These are phyloP conservation scores for Fragilaria radians DNA, from an alignment of 108 stramenopile genomes.

Conservation along the genomic window DNA sequence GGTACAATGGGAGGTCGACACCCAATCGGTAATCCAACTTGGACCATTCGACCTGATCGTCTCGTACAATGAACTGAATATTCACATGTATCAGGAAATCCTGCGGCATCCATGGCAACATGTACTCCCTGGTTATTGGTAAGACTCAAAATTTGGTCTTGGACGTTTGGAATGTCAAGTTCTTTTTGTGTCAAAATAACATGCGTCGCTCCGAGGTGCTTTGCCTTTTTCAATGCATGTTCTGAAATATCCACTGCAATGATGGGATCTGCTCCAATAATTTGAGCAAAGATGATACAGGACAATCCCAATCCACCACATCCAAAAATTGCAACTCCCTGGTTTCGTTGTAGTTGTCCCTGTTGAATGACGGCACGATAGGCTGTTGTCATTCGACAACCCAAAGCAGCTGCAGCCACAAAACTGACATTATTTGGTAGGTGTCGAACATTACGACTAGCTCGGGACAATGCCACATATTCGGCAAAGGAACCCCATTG, in stretches of 20 bases:
- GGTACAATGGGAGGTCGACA: slow-evolving; percentile 35
- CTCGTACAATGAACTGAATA: slow-evolving; percentile 48
- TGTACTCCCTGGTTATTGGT: slow-evolving; percentile 47
- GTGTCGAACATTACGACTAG: slow-evolving; percentile 47
- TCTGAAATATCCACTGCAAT: slow-evolving; percentile 66
- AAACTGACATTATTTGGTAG: slow-evolving; percentile 54
- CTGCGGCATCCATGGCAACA: slow-evolving; percentile 67
- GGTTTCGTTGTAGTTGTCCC: slow-evolving; percentile 25
- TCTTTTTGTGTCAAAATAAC: slow-evolving; percentile 7
- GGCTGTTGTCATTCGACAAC: slow-evolving; percentile 78
- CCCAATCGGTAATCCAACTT: slow-evolving; percentile 71
- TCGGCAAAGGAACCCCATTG: slow-evolving; percentile 65
- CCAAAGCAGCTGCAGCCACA: slow-evolving; percentile 72
- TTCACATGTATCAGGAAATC: slow-evolving; percentile 58
- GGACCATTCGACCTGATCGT: slow-evolving; percentile 57
- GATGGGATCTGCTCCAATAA: slow-evolving; percentile 26
- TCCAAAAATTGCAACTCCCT: slow-evolving; percentile 47
- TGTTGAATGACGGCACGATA: slow-evolving; percentile 73
- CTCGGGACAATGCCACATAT: slow-evolving; percentile 52
- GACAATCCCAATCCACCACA: slow-evolving; percentile 72
- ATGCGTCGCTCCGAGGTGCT: slow-evolving; percentile 54
- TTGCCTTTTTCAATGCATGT: slow-evolving; percentile 50
- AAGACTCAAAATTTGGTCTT: slow-evolving; percentile 20
- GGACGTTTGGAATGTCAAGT: slow-evolving; percentile 18
- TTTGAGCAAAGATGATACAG: slow-evolving; percentile 63